Conservation (phyloP, 345 rosid species). For the Corchorus olitorius region DNA sequence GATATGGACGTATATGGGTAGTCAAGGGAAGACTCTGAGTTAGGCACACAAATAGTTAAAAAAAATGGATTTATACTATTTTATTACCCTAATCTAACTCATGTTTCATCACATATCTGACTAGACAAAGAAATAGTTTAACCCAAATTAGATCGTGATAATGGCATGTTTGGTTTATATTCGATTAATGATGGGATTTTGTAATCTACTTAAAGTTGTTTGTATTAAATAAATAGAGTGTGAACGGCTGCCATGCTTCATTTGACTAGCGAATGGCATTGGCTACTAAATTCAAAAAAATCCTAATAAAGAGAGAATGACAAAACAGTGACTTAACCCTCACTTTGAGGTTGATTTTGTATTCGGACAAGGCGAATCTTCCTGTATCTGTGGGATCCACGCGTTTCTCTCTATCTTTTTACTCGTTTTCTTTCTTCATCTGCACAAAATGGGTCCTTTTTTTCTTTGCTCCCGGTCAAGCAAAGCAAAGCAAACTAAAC, state of each 20-base stretch:
- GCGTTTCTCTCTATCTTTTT: constrained; percentile 13
- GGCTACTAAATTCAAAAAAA: too few species aligned
- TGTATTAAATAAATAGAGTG: not conserved
- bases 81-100: not conserved
- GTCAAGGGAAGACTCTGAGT: constrained; percentile 14
- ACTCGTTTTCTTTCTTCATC: not conserved
- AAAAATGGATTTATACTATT: not conserved
- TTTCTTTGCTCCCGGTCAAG: not conserved
- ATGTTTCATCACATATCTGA: not conserved
- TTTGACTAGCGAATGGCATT: not conserved
- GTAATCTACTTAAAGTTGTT: not conserved
- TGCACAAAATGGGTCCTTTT: not conserved
- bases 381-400: constrained; percentile 22
- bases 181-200: not conserved
- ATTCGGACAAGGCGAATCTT: not conserved
- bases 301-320: not conserved
- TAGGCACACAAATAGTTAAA: not conserved
- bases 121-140: not conserved
- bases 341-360: not conserved
- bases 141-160: not conserved
- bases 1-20: not conserved
- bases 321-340: not conserved
- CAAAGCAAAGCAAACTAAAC: not conserved
- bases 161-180: not conserved
- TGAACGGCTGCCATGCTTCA: constrained; percentile 6